phyloP scores from a whole-genome alignment of 768 basidiomycete genomes.

The Naganishia friedmannii region DNA sequence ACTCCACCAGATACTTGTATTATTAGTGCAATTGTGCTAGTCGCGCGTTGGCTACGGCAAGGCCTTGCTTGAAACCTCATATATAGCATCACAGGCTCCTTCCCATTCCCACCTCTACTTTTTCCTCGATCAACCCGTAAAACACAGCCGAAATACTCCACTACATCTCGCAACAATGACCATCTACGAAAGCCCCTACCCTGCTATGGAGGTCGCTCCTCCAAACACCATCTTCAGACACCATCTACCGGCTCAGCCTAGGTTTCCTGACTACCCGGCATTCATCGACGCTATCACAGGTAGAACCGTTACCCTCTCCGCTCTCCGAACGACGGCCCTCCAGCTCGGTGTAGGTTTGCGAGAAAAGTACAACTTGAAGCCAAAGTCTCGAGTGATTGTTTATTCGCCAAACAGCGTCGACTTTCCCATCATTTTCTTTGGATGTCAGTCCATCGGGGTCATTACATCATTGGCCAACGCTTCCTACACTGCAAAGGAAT shows the following conservation, averaged over 20 bases:
- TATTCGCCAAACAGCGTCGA: constrained; percentile 64
- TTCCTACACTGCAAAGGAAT: constrained; percentile 66
- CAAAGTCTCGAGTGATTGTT: constrained; percentile 61
- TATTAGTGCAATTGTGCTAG: too few species aligned
- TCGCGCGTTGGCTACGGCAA: too few species aligned
- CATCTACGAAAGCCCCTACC: constrained; percentile 20
- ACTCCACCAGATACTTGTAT: too few species aligned
- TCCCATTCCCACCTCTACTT: background rate
- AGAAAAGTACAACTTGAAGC: constrained; percentile 57
- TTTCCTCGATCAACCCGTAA: background rate
- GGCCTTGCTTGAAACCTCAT: too few species aligned
- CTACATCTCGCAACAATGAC: background rate
- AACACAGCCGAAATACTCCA: background rate
- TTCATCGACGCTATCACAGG: constrained; percentile 68
- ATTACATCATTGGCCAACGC: constrained; percentile 71
- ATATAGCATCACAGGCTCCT: background rate
- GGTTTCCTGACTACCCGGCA: constrained; percentile 53
- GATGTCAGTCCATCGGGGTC: constrained; percentile 62
- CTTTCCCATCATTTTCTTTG: constrained; percentile 58
- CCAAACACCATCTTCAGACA: constrained; percentile 21
- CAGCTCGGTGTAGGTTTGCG: constrained; percentile 63
- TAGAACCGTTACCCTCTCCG: constrained; percentile 59
- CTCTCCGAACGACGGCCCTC: constrained; percentile 60
- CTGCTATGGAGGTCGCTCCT: constrained; percentile 11
- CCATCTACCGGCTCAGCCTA: constrained; percentile 17